Conservation (phyloP, 495 filamentous ascomycete species). For the Penicillium waksmanii region DNA sequence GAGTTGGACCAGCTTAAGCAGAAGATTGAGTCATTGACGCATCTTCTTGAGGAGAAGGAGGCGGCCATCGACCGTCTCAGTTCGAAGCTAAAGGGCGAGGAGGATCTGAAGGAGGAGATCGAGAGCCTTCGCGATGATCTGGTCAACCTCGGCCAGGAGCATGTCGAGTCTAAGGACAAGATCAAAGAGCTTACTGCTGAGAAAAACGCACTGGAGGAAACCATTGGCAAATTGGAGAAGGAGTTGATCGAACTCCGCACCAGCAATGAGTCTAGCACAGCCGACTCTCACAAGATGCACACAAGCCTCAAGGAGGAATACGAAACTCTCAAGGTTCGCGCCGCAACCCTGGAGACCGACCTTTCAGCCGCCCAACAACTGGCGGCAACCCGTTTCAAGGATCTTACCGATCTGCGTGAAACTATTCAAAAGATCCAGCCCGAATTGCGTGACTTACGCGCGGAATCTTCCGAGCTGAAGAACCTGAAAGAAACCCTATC, state of each 20-base stretch:
- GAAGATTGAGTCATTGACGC: constrained; percentile 57
- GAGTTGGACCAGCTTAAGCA: constrained; percentile 51
- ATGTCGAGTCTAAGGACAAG: constrained; percentile 80
- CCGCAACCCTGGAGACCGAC: constrained; percentile 75
- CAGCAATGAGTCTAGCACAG: constrained; percentile 50
- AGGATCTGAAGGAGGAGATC: constrained; percentile 84
- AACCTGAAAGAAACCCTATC: constrained; percentile 70
- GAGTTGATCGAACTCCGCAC: constrained; percentile 62
- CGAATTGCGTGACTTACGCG: constrained; percentile 74
- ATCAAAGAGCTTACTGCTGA: constrained; percentile 68
- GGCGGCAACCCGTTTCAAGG: constrained; percentile 83
- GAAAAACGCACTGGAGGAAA: constrained; percentile 62
- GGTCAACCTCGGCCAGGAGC: constrained; percentile 72
- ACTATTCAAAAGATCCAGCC: constrained; percentile 83
- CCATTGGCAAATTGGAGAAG: constrained; percentile 66
- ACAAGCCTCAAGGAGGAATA: constrained; percentile 69
- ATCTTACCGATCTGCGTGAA: constrained; percentile 76
- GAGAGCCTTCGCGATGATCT: constrained; percentile 81
- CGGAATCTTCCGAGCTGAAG: constrained; percentile 75
- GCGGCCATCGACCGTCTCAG: constrained; percentile 66
- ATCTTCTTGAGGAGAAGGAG: constrained; percentile 73
- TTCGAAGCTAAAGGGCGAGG: constrained; percentile 70
- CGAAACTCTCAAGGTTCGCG: constrained; percentile 72
- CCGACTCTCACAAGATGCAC: constrained; percentile 58
- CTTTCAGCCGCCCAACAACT: constrained; percentile 84